phyloP scores from a whole-genome alignment of 2,329 filamentous ascomycete genomes.

The Aureobasidium namibiae region DNA sequence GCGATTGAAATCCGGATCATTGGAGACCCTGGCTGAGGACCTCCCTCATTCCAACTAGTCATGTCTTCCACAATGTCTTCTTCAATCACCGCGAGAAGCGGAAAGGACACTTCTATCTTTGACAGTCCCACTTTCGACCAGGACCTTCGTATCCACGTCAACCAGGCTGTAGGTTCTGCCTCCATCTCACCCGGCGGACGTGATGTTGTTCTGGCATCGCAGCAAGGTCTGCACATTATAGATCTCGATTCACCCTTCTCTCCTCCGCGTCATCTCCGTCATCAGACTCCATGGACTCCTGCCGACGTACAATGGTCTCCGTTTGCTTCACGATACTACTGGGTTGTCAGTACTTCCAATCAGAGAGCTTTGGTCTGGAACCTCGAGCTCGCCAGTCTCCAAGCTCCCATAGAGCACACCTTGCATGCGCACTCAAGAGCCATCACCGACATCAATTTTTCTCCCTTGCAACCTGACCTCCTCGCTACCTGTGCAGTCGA shows the following conservation, averaged over 20 bases:
- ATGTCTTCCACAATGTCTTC: slow-evolving; percentile 10
- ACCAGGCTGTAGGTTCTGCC: slow-evolving; percentile 73
- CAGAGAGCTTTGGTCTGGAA: slow-evolving; percentile 95
- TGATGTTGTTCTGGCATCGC: slow-evolving; percentile 84
- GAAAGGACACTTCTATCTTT: slow-evolving; percentile 32
- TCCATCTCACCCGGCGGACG: slow-evolving; percentile 87
- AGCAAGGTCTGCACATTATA: slow-evolving; percentile 82
- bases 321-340: slow-evolving; percentile 80
- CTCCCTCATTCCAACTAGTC: not conserved
- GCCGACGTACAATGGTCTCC: slow-evolving; percentile 97
- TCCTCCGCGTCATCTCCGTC: slow-evolving; percentile 73
- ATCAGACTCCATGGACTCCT: slow-evolving; percentile 87
- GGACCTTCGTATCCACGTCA: slow-evolving; percentile 75
- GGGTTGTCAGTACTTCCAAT: slow-evolving; percentile 90
- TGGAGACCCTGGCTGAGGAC: slow-evolving; percentile 4
- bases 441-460: slow-evolving; percentile 96
- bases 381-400: slow-evolving; percentile 59
- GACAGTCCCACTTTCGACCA: slow-evolving; percentile 84
- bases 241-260: slow-evolving; percentile 86
- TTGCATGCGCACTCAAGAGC: slow-evolving; percentile 78
- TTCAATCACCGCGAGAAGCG: not conserved
- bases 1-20: not conserved
- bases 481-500: slow-evolving; percentile 88
- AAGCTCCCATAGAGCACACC: slow-evolving; percentile 81
- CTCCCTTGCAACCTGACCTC: slow-evolving; percentile 80